Conservation (phyloP, 148 eudicot genomes). For the Heliamphora exappendiculata region DNA sequence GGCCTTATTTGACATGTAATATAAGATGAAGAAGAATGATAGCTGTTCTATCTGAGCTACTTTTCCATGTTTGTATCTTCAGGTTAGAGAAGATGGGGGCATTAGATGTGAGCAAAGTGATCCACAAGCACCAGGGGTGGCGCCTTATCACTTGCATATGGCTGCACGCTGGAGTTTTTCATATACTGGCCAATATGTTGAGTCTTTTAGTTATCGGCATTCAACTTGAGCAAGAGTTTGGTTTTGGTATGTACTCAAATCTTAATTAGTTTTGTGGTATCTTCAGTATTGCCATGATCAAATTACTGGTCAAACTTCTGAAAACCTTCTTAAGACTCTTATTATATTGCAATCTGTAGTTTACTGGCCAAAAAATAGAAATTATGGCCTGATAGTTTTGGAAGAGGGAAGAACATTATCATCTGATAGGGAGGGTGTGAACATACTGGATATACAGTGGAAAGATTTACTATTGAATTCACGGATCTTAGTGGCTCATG, state of each 20-base stretch:
- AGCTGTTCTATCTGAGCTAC: background rate
- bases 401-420: too few species aligned
- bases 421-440: too few species aligned
- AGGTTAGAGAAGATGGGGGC: slow-evolving; percentile 94
- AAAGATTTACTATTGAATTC: background rate
- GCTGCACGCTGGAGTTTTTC: slow-evolving; percentile 92
- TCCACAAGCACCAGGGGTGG: slow-evolving; percentile 70
- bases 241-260: slow-evolving; percentile 52
- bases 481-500: background rate
- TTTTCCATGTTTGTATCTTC: slow-evolving; percentile 11
- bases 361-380: background rate
- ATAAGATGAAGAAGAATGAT: background rate
- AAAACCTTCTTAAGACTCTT: background rate
- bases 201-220: slow-evolving; percentile 71
- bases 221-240: slow-evolving; percentile 82
- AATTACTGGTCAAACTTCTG: background rate
- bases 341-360: background rate
- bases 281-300: background rate
- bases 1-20: background rate
- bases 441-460: background rate
- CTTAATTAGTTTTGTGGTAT: background rate
- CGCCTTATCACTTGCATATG: slow-evolving; percentile 84
- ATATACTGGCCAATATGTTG: slow-evolving; percentile 79
- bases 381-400: background rate
- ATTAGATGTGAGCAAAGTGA: slow-evolving; percentile 58